Evolutionary conservation across 345 rosid species (phyloP).

Genomic region (Boechera stricta): DNA sequence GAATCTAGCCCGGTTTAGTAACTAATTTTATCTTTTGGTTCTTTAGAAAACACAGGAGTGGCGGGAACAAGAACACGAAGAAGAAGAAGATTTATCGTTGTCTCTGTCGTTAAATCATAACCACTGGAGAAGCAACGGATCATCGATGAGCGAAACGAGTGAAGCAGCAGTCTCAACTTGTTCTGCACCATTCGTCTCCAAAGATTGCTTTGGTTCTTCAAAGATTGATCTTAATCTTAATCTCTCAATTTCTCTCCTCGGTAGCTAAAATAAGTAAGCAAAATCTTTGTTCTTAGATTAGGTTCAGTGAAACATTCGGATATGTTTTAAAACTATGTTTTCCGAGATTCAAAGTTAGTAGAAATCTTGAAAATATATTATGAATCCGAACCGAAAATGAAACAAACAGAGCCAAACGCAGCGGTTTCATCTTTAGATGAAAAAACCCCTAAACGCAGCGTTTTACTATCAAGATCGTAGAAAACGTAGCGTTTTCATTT

Average conservation of each 20-base stretch:
- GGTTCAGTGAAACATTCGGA: conserved; percentile 27
- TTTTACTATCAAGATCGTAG: neutral
- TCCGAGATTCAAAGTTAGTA: conserved; percentile 11
- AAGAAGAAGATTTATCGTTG: conserved; percentile 52
- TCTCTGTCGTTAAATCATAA: conserved; percentile 58
- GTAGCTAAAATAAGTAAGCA: conserved; percentile 36
- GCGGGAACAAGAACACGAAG: conserved; percentile 32
- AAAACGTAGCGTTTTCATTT: neutral
- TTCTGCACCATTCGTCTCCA: conserved; percentile 45
- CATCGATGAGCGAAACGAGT: conserved; percentile 67
- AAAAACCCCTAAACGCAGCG: neutral
- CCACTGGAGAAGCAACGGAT: conserved; percentile 55
- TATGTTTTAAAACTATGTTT: conserved; percentile 29
- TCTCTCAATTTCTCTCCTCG: conserved; percentile 79
- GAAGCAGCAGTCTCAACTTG: conserved; percentile 71
- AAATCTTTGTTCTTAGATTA: conserved; percentile 27
- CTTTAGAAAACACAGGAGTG: conserved; percentile 46
- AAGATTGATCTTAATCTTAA: conserved; percentile 58
- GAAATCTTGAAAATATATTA: conserved; percentile 30
- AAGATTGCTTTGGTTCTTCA: conserved; percentile 53
- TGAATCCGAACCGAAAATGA: neutral
- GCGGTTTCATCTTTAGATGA: neutral
- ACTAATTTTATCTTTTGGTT: neutral
- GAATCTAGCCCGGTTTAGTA: conserved; percentile 15
- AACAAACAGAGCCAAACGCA: conserved; percentile 9